Evolutionary conservation across 2,329 filamentous ascomycete genomes (phyloP).

Genomic region (Ceratocystis colombiana): DNA sequence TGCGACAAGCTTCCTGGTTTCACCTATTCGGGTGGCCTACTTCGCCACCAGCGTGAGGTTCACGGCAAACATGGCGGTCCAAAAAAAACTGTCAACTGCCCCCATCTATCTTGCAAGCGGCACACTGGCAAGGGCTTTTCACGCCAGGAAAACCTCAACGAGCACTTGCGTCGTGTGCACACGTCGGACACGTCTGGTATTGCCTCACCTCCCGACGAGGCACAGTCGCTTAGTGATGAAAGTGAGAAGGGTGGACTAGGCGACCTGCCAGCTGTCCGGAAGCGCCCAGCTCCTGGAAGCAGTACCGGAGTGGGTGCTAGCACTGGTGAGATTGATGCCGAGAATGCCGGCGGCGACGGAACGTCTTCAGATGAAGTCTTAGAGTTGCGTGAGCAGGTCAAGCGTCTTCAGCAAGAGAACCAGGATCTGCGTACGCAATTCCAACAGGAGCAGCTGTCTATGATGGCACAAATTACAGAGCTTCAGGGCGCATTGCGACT

Average conservation of each 20-base stretch:
- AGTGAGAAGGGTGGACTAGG: slow-evolving; percentile 33
- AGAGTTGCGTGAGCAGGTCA: slow-evolving; percentile 54
- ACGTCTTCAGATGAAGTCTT: slow-evolving; percentile 38
- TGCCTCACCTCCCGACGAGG: slow-evolving; percentile 32
- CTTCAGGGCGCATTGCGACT: slow-evolving; percentile 38
- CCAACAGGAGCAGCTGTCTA: slow-evolving; percentile 40
- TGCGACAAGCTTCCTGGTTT: slow-evolving; percentile 91
- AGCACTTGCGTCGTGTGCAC: slow-evolving; percentile 87
- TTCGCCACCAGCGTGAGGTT: slow-evolving; percentile 86
- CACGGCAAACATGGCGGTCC: slow-evolving; percentile 83
- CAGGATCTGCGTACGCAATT: slow-evolving; percentile 46
- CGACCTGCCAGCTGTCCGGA: slow-evolving; percentile 14
- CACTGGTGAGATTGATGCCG: background rate
- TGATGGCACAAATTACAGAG: slow-evolving; percentile 42
- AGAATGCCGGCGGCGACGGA: background rate
- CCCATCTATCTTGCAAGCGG: slow-evolving; percentile 77
- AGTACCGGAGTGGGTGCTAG: background rate
- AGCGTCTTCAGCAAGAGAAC: slow-evolving; percentile 56
- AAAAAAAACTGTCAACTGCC: slow-evolving; percentile 78
- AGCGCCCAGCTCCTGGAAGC: slow-evolving; percentile 8
- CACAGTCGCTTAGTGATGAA: slow-evolving; percentile 38
- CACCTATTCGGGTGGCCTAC: slow-evolving; percentile 82
- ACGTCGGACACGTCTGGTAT: slow-evolving; percentile 52
- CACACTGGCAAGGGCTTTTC: slow-evolving; percentile 84
- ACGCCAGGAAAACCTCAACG: slow-evolving; percentile 84